Evolutionary conservation across 352 stramenopile genomes (phyloP).

Genomic region (Phytophthora foliorum): DNA sequence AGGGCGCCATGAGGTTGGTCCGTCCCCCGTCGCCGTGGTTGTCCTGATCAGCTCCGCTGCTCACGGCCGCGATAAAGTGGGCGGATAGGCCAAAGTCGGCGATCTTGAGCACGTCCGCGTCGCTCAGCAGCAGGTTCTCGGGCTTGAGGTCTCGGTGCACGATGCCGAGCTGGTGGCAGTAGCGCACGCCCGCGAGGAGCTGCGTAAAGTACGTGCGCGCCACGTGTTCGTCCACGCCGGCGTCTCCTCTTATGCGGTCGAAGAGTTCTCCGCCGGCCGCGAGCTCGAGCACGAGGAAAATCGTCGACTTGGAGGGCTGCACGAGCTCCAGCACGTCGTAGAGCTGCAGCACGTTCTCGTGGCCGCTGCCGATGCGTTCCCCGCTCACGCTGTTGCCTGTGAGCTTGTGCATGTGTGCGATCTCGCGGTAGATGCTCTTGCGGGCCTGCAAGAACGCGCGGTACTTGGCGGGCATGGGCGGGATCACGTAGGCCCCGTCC

Average conservation of each 20-base stretch:
- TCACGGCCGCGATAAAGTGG: constrained; percentile 89
- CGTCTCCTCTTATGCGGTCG: constrained; percentile 92
- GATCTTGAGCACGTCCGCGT: constrained; percentile 94
- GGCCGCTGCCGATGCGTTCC: constrained; percentile 80
- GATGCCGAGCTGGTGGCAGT: constrained; percentile 94
- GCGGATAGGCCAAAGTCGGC: constrained; percentile 96
- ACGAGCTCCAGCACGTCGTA: constrained; percentile 97
- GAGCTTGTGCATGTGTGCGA: constrained; percentile 95
- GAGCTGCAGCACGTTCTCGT: constrained; percentile 96
- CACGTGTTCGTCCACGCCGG: constrained; percentile 77
- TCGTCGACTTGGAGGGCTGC: constrained; percentile 94
- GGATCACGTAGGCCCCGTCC: constrained; percentile 65
- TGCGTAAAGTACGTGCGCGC: constrained; percentile 92
- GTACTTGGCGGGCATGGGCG: constrained; percentile 94
- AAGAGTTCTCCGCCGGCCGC: constrained; percentile 93
- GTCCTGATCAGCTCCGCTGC: constrained; percentile 55
- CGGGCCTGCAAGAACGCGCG: constrained; percentile 93
- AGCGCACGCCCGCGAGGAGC: constrained; percentile 89
- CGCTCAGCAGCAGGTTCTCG: constrained; percentile 96
- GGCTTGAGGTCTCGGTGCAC: constrained; percentile 97
- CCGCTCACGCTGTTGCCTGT: constrained; percentile 85
- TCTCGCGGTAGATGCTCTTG: constrained; percentile 95
- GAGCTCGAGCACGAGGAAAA: constrained; percentile 95
- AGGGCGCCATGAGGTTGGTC: constrained; percentile 42
- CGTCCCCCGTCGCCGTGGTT: constrained; percentile 33